Conservation (phyloP, 805 yeast genomes). For the Candida koratica region DNA sequence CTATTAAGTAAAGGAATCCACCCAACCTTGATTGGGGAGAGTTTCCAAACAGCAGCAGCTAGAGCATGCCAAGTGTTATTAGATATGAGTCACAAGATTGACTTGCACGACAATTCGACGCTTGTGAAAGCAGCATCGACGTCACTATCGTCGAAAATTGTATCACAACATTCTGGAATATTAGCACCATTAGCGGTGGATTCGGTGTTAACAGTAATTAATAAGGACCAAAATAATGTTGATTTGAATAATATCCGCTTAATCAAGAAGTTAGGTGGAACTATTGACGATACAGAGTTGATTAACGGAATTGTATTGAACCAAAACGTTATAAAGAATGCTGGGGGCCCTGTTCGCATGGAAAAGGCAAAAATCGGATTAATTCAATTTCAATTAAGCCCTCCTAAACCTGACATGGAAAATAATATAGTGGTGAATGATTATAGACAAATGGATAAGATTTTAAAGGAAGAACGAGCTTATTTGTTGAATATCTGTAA, state of each 20-base stretch:
- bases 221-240: constrained; percentile 58
- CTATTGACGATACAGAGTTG: constrained; percentile 93
- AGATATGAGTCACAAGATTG: constrained; percentile 80
- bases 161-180: constrained; percentile 81
- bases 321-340: constrained; percentile 81
- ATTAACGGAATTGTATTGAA: constrained; percentile 92
- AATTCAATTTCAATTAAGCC: constrained; percentile 91
- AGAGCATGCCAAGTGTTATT: constrained; percentile 77
- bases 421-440: constrained; percentile 96
- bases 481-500: constrained; percentile 92
- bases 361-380: constrained; percentile 91
- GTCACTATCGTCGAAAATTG: constrained; percentile 91
- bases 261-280: constrained; percentile 93
- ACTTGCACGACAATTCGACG: constrained; percentile 76
- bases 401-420: constrained; percentile 97
- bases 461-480: constrained; percentile 95
- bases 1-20: constrained; percentile 87
- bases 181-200: constrained; percentile 94
- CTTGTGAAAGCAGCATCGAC: constrained; percentile 91
- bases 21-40: constrained; percentile 91
- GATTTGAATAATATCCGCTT: constrained; percentile 86
- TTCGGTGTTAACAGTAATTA: constrained; percentile 75
- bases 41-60: constrained; percentile 83
- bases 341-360: constrained; percentile 92
- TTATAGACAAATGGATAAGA: constrained; percentile 98